Evolutionary conservation across 768 basidiomycete species (phyloP), one percentile per base, ranked within the genome.

Genomic region (Xerocomellus chrysenteron): DNA sequence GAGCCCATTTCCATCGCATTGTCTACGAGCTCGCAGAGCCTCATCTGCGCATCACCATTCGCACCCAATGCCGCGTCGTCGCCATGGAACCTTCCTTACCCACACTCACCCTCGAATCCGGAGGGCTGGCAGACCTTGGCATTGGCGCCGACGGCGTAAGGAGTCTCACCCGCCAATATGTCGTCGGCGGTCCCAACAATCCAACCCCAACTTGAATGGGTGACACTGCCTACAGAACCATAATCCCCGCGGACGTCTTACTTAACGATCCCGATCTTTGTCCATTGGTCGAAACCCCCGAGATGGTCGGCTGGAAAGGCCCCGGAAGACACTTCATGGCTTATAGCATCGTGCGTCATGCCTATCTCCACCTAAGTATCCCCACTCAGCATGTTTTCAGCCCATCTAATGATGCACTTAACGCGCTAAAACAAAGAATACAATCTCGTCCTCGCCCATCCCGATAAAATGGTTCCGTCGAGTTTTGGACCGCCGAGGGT

Each of bases 301-400:
- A 82, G 53, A 79, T 82, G 75, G 80, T 79, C 0, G 76, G 74
- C 0, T 87, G 86, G 86, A 80, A 86, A 75, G 85, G 80, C 2
- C 82, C 84, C 0, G 52, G 71, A 2, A 55, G 76, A 5, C 80
- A 81, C 55, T 59, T 81, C 44, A 78, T 81, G 76, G 67, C 71
- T 2, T 80, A 79, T 47, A 72, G 65, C 30, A 77, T 82, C 19
- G 79, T 78, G 58, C 58, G 76, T 68, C 24, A 21, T 46, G 3
- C 14, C 35, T 36, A n/a, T n/a, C n/a, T n/a, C n/a, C n/a, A n/a
- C n/a, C n/a, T n/a, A n/a, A n/a, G n/a, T n/a, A n/a, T n/a, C n/a
- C n/a, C n/a, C n/a, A n/a, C n/a, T n/a, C 14, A 35, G 10, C 26
- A n/a, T 3, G 10, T 10, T 30, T n/a, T n/a, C n/a, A n/a, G n/a